Percentiles rank a stretch among this genome's conserved stretches.
Conservation (phyloP, 2,329 filamentous ascomycete genomes). For the Tolypocladium tundrense region DNA sequence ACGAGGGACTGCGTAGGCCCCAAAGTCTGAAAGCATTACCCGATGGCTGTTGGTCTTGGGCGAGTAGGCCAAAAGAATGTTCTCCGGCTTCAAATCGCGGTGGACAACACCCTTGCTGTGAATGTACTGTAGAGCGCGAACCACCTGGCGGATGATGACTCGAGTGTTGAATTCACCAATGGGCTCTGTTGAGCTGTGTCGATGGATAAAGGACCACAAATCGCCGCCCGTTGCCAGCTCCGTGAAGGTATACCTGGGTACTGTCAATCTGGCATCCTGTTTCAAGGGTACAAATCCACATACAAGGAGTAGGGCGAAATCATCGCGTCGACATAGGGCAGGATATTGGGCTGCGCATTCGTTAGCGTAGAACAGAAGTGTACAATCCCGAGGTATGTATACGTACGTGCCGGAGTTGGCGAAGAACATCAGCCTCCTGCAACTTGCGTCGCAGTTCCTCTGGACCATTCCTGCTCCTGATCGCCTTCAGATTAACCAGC, state of each 20-base stretch:
- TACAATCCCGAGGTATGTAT: not conserved
- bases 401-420: conserved; percentile 43
- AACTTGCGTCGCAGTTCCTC: conserved; percentile 25
- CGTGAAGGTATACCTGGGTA: conserved; percentile 40
- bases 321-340: conserved; percentile 41
- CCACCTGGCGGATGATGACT: conserved; percentile 36
- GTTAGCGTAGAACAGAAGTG: conserved; percentile 4
- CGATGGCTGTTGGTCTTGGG: conserved; percentile 31
- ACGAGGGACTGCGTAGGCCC: conserved; percentile 32
- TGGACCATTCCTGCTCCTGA: conserved; percentile 14
- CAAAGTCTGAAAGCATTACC: conserved; percentile 43
- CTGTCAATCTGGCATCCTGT: not conserved
- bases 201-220: conserved; percentile 36
- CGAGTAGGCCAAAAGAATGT: conserved; percentile 38
- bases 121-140: conserved; percentile 34
- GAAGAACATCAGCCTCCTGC: conserved; percentile 42
- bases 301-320: conserved; percentile 36
- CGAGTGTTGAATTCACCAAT: conserved; percentile 31
- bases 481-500: conserved; percentile 39
- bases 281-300: conserved; percentile 5
- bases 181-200: conserved; percentile 12
- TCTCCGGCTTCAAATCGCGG: conserved; percentile 45
- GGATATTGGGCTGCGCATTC: conserved; percentile 40
- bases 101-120: conserved; percentile 40
- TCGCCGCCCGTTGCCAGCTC: conserved; percentile 47